These are phyloP conservation scores for Trametes meyenii DNA, from an alignment of 768 basidiomycete genomes.

Conservation along the genomic window DNA sequence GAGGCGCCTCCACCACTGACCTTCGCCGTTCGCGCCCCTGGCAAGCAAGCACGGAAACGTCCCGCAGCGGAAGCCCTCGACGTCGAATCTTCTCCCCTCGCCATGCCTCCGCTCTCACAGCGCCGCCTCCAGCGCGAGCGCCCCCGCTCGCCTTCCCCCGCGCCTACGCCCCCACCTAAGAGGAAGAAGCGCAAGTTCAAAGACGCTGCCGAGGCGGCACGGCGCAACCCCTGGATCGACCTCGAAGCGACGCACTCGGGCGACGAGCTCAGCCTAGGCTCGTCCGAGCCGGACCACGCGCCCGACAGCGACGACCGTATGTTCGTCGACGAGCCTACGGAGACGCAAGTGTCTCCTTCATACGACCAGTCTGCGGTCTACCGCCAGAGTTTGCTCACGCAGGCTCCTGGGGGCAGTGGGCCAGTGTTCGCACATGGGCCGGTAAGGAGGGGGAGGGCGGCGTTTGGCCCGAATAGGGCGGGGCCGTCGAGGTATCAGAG, in stretches of 20 bases:
- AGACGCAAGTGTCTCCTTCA: slow-evolving; percentile 69
- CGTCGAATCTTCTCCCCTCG: slow-evolving; percentile 34
- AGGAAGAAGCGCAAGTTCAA: slow-evolving; percentile 33
- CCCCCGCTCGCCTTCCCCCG: slow-evolving; percentile 17
- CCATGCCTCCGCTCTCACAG: slow-evolving; percentile 37
- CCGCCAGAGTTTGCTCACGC: slow-evolving; percentile 72
- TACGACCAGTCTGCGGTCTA: slow-evolving; percentile 78
- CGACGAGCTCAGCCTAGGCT: slow-evolving; percentile 71
- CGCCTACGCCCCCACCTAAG: slow-evolving; percentile 18
- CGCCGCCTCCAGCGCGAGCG: slow-evolving; percentile 31
- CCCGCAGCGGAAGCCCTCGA: slow-evolving; percentile 25
- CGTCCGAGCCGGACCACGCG: slow-evolving; percentile 55
- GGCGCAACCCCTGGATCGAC: slow-evolving; percentile 56
- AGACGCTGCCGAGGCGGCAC: slow-evolving; percentile 39
- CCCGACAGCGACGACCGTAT: slow-evolving; percentile 66
- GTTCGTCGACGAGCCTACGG: slow-evolving; percentile 65
- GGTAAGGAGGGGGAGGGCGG: slow-evolving; percentile 36
- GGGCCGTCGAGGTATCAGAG: slow-evolving; percentile 37
- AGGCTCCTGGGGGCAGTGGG: slow-evolving; percentile 46
- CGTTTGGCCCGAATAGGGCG: slow-evolving; percentile 30
- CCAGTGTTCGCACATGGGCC: slow-evolving; percentile 63
- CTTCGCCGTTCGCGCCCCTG: slow-evolving; percentile 48
- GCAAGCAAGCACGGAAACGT: slow-evolving; percentile 35
- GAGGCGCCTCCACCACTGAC: slow-evolving; percentile 41
- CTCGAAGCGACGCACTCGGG: slow-evolving; percentile 79